Base-by-base conservation (phyloP, 1,284 basidiomycete species). In the Trametes pubescens region DNA sequence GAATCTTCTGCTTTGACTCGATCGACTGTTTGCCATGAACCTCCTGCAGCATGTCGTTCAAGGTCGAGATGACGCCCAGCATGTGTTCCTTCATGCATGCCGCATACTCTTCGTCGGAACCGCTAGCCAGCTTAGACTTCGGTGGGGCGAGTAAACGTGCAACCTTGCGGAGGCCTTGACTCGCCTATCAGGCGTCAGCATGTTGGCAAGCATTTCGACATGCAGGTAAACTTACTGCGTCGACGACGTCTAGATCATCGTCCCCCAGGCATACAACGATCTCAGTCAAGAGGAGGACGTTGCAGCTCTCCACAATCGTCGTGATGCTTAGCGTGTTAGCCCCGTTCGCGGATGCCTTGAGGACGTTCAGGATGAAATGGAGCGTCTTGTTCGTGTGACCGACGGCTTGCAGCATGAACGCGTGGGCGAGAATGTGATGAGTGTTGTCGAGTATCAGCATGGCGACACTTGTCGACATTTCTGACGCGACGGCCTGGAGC, bases 41-140 rank as follows among this genome's bases (percentile, higher is more conserved):
- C 66, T 94, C 94, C 72, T 94, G 93, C 49, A 98, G 77, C 76
- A 90, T 87, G 44, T 95, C 93, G 65, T 91, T 95, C 71, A 96
- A 83, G 63, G 89, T 82, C 0, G 92, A 88, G 22, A 97, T 89
- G 58, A 96, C 82, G 6, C 93, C 95, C 9, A 96, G 84, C 80
- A 96, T 90, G 69, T 94, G 84, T 4, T 10, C 79, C 80, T 75
- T 89, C 89, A 60, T 96, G 81, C 66, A 95, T 89, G 0, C 75
- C 74, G 16, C 83, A 81, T 81, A 18, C 71, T 65, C 46, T 69
- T 56, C 53, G 14, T 61, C 60, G 9, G 53, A 51, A 29, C 54
- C 60, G 37, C 62, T 61, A 68, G 65, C 46, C 67, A 60, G 52
- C 70, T 66, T 69, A 65, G 71, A 73, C 49, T 69, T 60, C 72